Base-by-base conservation (phyloP, 495 filamentous ascomycete genomes). In the Choiromyces venosus region DNA sequence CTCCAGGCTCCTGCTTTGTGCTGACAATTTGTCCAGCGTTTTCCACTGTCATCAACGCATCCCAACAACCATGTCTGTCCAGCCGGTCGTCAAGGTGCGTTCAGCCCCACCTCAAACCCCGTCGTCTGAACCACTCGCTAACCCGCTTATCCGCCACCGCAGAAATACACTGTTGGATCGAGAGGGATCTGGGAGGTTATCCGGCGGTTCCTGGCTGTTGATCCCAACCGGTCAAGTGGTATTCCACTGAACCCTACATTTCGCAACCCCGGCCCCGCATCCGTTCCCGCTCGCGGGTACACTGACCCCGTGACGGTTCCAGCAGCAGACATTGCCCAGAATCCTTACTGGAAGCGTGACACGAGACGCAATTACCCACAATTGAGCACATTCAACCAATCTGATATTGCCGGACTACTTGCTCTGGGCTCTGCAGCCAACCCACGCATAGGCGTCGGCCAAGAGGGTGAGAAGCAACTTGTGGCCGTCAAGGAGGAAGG, bases 101-200 rank as follows among this genome's bases (percentile, higher is more conserved):
- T 66, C 38, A 37, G 10, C 52, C 70, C 40, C 46, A 52, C 66
- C 52, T 61, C 42, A 37, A 76, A 37, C 39, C 44, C 44, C n/a
- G 52, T 14, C n/a, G 8, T 29, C 52, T 4, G n/a, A 29, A 56
- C 52, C n/a, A 56, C 52, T 56, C 40, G 65, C 29, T 42, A 66
- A 42, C 46, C 52, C 40, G 69, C 69, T 73, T 39, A 76, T 38
- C 37, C 39, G 37, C 52, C 56, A 37, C 66, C 67, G 25, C 78
- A 99, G 95, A 98, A 97, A 93, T 95, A 98, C 84, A 94, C 94
- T n/a, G 86, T 99, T 75, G 93, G 95, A 78, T 94, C 95, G 38
- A 88, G 86, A 10, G 96, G 96, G 44, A 85, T 97, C 83, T 97
- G 94, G 92, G 93, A 93, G 76, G 85, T 87, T 68, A 85, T 99